Evolutionary conservation across 495 filamentous ascomycete genomes (phyloP), one percentile per base, ranked within the genome.

Genomic region (Chaetomium fimeti): DNA sequence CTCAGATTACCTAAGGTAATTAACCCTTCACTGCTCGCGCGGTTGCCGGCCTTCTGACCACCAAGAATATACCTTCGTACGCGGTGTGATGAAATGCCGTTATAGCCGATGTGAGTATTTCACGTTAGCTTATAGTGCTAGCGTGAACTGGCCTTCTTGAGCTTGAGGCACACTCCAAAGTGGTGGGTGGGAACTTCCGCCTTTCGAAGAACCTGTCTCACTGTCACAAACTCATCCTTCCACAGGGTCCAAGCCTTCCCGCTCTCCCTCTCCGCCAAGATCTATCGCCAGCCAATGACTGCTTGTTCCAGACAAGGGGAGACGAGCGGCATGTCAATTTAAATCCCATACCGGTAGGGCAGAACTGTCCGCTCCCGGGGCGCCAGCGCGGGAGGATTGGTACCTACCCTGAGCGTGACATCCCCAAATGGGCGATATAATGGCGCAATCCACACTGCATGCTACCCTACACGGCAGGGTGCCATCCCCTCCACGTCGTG

Each of bases 321-420:
- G 59, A 58, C 57, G 59, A 58, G 64, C 54, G 60, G 64, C 25
- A 62, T 53, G 13, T 25, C 38, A 58, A 57, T 45, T 49, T 65
- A 65, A 58, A 18, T 47, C 2, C 25, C n/a, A 28, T 57, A 61
- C 28, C 64, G 53, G 53, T 62, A 66, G 64, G 59, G 64, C 59
- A 62, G 59, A 58, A 28, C 15, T 25, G 8, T 25, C 36, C 22
- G 59, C 29, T 16, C 25, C 7, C 49, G 22, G 18, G 28, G 15
- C 45, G 52, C 18, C 43, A 54, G 27, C 25, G 53, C 59, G 64
- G 59, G 58, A 36, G 58, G 60, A 62, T 62, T 66, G 60, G 22
- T 12, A 66, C 64, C 51, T 12, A 66, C 64, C 51, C 38, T 47
- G 59, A 66, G n/a, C 43, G 64, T 66, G 42, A 62, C 59, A 62